Evolutionary conservation across 169 alveolate genomes (phyloP).

Genomic region (Cyclospora cayetanensis): DNA sequence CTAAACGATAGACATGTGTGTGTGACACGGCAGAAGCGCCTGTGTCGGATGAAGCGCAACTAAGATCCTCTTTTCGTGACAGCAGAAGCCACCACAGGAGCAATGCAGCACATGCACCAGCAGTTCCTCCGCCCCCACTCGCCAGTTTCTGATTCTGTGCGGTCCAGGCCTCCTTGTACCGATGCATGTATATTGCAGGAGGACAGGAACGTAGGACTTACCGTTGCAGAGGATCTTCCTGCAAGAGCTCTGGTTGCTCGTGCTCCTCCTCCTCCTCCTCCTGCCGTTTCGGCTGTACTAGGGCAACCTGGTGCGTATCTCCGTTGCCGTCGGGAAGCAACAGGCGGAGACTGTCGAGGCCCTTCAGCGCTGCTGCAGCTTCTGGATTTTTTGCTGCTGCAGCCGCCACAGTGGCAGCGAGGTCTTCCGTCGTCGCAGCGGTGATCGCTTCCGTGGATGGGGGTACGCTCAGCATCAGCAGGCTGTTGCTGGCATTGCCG

Average conservation of each 20-base stretch:
- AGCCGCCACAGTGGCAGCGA: constrained; percentile 3
- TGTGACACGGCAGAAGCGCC: too few relatives aligned
- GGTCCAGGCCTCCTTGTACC: background rate
- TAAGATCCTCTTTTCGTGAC: constrained; percentile 43
- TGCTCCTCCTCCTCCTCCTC: background rate
- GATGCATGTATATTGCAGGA: too few relatives aligned
- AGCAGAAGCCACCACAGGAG: constrained; percentile 9
- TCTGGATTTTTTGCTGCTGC: constrained; percentile 30
- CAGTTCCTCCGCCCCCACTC: background rate
- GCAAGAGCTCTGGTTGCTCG: background rate
- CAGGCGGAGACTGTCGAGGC: constrained; percentile 33
- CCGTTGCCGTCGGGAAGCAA: constrained; percentile 32
- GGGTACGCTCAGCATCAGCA: constrained; percentile 15
- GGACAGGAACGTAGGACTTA: too few relatives aligned
- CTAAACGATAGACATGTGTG: too few relatives aligned
- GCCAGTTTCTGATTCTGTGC: background rate
- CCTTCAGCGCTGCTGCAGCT: constrained; percentile 24
- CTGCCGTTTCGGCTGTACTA: constrained; percentile 29
- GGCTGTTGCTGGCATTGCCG: background rate
- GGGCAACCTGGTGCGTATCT: constrained; percentile 31
- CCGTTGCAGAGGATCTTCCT: constrained; percentile 37
- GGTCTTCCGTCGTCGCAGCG: background rate
- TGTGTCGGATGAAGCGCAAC: too few relatives aligned
- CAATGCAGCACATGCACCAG: background rate
- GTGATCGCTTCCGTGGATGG: background rate